Base-by-base conservation (phyloP, 208 protist genomes). In the Wallacemonas sp. region DNA sequence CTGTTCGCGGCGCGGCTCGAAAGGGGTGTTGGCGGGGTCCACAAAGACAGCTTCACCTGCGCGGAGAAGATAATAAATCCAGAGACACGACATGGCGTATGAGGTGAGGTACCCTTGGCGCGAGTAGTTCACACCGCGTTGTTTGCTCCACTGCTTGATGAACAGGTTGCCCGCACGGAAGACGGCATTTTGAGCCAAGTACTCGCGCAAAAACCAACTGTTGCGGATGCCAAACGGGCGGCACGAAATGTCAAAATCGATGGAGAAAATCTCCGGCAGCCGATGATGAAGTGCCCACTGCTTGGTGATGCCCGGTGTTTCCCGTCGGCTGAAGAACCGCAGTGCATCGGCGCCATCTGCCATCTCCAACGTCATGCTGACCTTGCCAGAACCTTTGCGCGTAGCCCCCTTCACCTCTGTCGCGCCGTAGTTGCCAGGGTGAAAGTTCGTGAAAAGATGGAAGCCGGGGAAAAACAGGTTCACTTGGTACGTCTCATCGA, bases 201-300 rank as follows among this genome's bases (percentile, higher is more conserved):
- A 95, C 11, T 45, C 33, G 2, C 86, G 86, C 58, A 95, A 59
- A n/a, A 93, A 72, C 79, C 72, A 89, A 61, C 83, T 91, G 79
- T 95, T 95, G 17, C 90, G 86, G 21, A 95, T 71, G 22, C 90
- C 90, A 12, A 81, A 56, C 42, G 58, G 31, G 44, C 86, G 74
- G 64, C 69, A 86, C 14, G 82, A 89, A n/a, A 95, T 46, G 54
- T 95, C 90, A 58, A 95, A 93, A 49, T 95, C 84, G 42, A 95
- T 62, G 28, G 59, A 63, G 71, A 87, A 93, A 26, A 95, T 77
- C 31, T 91, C 84, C 3, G 85, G 80, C 24, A 79, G 59, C 28
- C 66, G 71, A 9, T 44, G 24, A 39, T 47, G 24, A 12, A n/a
- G 1, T 21, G 53, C 26, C 84, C 84, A 94, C 19, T 45, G 5